Percentiles rank a stretch among this genome's conserved stretches.
Conservation (phyloP, 1,139 yeast genomes). For the Protomyces macrosporus region DNA sequence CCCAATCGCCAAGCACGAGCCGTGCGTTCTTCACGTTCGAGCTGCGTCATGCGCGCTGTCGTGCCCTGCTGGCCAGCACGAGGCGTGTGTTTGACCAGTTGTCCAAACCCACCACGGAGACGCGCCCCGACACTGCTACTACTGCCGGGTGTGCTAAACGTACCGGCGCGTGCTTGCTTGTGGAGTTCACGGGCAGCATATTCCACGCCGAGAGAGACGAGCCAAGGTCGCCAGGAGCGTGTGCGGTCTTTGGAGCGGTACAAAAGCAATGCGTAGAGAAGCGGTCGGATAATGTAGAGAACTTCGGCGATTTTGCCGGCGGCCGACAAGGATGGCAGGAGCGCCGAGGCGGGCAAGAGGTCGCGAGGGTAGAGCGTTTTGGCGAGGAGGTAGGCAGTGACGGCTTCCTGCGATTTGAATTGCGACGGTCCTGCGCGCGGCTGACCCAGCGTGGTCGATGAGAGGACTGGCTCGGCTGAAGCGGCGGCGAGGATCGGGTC, state of each 20-base stretch:
- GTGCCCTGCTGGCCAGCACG: conserved; percentile 24
- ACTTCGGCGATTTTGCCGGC: conserved; percentile 39
- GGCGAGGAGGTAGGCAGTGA: conserved; percentile 35
- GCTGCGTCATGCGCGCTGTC: conserved; percentile 36
- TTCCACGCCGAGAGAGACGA: conserved; percentile 41
- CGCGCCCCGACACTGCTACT: neutral
- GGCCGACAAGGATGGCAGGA: conserved; percentile 36
- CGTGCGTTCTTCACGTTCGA: conserved; percentile 40
- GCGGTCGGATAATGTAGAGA: conserved; percentile 41
- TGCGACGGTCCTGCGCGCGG: conserved; percentile 37
- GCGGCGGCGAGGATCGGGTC: neutral
- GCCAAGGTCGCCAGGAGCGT: conserved; percentile 43
- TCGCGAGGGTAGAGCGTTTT: conserved; percentile 40
- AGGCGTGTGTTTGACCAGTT: conserved; percentile 18
- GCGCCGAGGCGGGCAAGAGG: conserved; percentile 37
- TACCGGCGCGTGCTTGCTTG: conserved; percentile 25
- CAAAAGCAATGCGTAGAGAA: conserved; percentile 39
- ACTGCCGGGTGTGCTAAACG: conserved; percentile 24
- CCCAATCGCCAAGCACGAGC: conserved; percentile 38
- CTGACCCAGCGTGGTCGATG: neutral
- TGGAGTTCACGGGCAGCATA: conserved; percentile 36
- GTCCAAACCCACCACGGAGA: neutral
- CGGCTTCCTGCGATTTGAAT: conserved; percentile 35
- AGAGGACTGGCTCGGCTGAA: neutral
- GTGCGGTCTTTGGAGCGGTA: conserved; percentile 17